Evolutionary conservation across 129 eudicot species (phyloP).

Genomic region (Lactuca sativa): DNA sequence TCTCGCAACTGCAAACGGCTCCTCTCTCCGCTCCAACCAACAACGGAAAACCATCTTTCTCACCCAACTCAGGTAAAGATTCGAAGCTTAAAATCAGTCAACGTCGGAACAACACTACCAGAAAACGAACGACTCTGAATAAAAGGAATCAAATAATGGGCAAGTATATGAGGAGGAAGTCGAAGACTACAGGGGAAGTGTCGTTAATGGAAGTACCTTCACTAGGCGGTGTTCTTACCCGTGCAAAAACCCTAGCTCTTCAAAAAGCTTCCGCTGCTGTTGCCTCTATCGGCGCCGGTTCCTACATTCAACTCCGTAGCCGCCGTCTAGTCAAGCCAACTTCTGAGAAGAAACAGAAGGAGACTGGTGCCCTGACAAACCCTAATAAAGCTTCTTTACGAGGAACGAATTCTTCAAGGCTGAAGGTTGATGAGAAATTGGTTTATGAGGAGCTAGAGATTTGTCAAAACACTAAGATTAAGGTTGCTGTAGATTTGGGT

Average conservation of each 20-base stretch:
- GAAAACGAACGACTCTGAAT: neutral
- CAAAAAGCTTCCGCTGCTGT: constrained; percentile 29
- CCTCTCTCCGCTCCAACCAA: constrained; percentile 34
- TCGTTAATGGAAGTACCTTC: constrained; percentile 40
- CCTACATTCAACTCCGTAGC: constrained; percentile 67
- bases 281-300: constrained; percentile 22
- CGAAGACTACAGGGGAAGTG: constrained; percentile 32
- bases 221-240: constrained; percentile 59
- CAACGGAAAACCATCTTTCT: constrained; percentile 21
- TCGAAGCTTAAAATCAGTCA: neutral
- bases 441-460: constrained; percentile 4
- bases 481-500: constrained; percentile 8
- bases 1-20: constrained; percentile 32
- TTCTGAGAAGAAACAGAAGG: constrained; percentile 26
- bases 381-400: constrained; percentile 28
- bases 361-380: constrained; percentile 5
- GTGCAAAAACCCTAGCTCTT: constrained; percentile 75
- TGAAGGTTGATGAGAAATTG: constrained; percentile 23
- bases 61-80: constrained; percentile 7
- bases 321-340: constrained; percentile 48
- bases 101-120: neutral
- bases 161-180: constrained; percentile 59
- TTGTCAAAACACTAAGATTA: constrained; percentile 1
- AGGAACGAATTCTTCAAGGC: constrained; percentile 9
- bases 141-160: constrained; percentile 37